These are phyloP conservation scores for Mycena amicta DNA, from an alignment of 768 basidiomycete genomes.

Conservation along the genomic window DNA sequence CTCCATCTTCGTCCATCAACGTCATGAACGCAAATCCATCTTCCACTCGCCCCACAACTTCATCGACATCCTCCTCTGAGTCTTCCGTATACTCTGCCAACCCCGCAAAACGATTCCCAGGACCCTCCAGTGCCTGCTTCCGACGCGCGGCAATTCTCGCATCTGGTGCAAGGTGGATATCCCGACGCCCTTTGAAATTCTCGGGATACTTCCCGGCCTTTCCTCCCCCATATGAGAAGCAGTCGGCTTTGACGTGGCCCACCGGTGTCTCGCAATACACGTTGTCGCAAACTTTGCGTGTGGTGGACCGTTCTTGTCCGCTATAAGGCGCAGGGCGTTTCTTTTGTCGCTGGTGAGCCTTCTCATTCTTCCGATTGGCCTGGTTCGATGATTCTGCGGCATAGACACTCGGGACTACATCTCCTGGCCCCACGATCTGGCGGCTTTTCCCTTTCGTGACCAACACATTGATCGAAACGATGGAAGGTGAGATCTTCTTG, in stretches of 20 bases:
- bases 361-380: neutral
- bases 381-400: neutral
- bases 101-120: slow-evolving; percentile 10
- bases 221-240: slow-evolving; percentile 31
- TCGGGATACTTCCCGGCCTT: slow-evolving; percentile 29
- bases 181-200: slow-evolving; percentile 3
- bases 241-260: slow-evolving; percentile 26
- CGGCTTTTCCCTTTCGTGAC: slow-evolving; percentile 1
- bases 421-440: neutral
- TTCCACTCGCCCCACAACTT: neutral
- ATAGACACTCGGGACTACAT: neutral
- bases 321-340: neutral
- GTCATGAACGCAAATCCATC: slow-evolving; percentile 3
- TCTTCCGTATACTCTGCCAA: slow-evolving; percentile 14
- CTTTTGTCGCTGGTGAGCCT: neutral
- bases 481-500: neutral
- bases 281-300: slow-evolving; percentile 11
- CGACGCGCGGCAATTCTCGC: slow-evolving; percentile 8
- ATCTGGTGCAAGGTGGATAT: slow-evolving; percentile 14
- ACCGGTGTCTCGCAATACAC: slow-evolving; percentile 21
- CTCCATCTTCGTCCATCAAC: too few relatives aligned
- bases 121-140: neutral
- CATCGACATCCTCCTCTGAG: neutral
- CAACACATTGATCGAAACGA: slow-evolving; percentile 3
- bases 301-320: neutral